A percentile compares a stretch with the other conserved stretches of the same genome.
Conservation (phyloP, 495 filamentous ascomycete species). For the Neurospora sp. region DNA sequence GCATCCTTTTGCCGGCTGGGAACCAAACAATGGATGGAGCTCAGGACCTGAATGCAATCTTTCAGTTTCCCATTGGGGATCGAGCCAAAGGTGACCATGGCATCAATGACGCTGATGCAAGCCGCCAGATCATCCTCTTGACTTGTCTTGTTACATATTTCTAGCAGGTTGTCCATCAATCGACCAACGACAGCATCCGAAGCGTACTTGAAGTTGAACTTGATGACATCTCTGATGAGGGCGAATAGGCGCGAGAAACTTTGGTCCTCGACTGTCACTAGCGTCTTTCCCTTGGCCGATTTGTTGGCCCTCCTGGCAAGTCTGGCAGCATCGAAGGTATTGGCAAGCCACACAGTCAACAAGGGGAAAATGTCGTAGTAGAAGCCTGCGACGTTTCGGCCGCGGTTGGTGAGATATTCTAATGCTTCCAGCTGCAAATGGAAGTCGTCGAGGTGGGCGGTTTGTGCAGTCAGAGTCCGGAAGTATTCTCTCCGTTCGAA, state of each 20-base stretch:
- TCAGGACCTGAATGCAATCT: conserved; percentile 67
- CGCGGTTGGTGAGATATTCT: conserved; percentile 50
- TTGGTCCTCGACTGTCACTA: conserved; percentile 51
- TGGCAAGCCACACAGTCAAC: conserved; percentile 46
- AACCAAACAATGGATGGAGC: conserved; percentile 70
- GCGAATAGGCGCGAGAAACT: conserved; percentile 59
- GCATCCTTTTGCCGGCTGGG: conserved; percentile 57
- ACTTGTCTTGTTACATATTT: conserved; percentile 66
- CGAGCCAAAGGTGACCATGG: conserved; percentile 66
- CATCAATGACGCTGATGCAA: conserved; percentile 66
- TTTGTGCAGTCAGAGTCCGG: conserved; percentile 40
- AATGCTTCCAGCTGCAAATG: conserved; percentile 53
- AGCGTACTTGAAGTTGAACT: conserved; percentile 71
- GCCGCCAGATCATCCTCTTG: conserved; percentile 63
- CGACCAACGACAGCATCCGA: conserved; percentile 53
- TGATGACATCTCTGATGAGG: conserved; percentile 70
- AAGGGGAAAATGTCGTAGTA: conserved; percentile 51
- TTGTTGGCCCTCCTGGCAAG: conserved; percentile 30
- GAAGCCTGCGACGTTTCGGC: conserved; percentile 53
- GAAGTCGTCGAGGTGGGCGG: conserved; percentile 45
- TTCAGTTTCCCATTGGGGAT: conserved; percentile 59
- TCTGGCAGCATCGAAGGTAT: conserved; percentile 44
- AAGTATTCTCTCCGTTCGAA: conserved; percentile 58
- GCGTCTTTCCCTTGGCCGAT: conserved; percentile 37
- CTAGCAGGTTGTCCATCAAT: conserved; percentile 58